These are phyloP conservation scores for Elsinoe batatas DNA, from an alignment of 2,329 filamentous ascomycete genomes.

Conservation along the genomic window DNA sequence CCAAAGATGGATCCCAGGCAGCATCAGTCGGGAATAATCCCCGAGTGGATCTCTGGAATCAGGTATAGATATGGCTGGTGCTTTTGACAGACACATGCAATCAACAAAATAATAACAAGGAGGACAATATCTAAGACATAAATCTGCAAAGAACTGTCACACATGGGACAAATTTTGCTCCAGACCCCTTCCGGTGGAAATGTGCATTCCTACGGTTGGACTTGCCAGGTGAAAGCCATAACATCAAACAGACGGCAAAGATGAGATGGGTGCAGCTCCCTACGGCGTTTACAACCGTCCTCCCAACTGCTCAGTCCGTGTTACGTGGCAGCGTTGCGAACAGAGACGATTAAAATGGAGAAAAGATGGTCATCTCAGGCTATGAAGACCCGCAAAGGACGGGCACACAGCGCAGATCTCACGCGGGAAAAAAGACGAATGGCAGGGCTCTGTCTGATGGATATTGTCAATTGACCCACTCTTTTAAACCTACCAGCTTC, in stretches of 20 bases:
- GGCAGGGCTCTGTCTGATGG: not conserved
- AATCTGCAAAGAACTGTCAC: not conserved
- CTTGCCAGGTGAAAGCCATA: not conserved
- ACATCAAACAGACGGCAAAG: too few relatives aligned
- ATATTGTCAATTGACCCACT: slow-evolving; percentile 4
- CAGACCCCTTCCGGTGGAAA: not conserved
- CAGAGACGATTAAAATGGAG: not conserved
- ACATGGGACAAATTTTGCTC: not conserved
- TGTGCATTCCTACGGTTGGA: not conserved
- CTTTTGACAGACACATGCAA: not conserved
- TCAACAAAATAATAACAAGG: not conserved
- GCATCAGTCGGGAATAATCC: not conserved
- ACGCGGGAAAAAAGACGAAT: not conserved
- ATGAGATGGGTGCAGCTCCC: not conserved
- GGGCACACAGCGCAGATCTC: not conserved
- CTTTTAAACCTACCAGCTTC: not conserved
- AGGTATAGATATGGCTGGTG: not conserved
- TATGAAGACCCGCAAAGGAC: not conserved
- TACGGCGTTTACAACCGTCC: not conserved
- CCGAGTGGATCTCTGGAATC: not conserved
- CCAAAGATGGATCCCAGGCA: not conserved
- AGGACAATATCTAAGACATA: not conserved
- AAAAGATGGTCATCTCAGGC: not conserved
- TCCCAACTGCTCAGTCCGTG: not conserved
- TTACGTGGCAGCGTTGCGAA: not conserved